Conservation (phyloP, 2,329 filamentous ascomycete species). For the Penicillium sp. region DNA sequence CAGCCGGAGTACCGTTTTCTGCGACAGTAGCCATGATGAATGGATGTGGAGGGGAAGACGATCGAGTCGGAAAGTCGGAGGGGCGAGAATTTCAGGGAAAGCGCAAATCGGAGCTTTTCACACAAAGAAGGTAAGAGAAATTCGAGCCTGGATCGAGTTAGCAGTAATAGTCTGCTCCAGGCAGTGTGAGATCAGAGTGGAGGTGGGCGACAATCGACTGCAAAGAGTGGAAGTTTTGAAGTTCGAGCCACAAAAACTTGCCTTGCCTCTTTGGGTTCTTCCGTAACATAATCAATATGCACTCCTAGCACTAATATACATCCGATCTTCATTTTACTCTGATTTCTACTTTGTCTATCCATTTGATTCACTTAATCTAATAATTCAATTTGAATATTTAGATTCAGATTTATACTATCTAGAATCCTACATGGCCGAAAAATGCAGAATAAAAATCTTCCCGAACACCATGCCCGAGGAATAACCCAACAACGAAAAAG, state of each 20-base stretch:
- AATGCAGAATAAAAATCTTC: not conserved
- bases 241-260: constrained; percentile 27
- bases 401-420: not conserved
- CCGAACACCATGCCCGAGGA: not conserved
- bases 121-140: constrained; percentile 10
- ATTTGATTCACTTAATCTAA: not conserved
- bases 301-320: not conserved
- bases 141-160: constrained; percentile 5
- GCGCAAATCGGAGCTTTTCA: constrained; percentile 24
- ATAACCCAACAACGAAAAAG: constrained; percentile 5
- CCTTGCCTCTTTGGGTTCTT: constrained; percentile 27
- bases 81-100: constrained; percentile 26
- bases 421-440: not conserved
- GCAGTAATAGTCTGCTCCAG: constrained; percentile 38
- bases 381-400: not conserved
- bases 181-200: constrained; percentile 33
- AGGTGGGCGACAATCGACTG: constrained; percentile 21
- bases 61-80: constrained; percentile 15
- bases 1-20: constrained; percentile 37
- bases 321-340: not conserved
- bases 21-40: constrained; percentile 40
- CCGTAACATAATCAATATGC: constrained; percentile 20
- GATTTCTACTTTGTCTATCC: not conserved
- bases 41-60: constrained; percentile 12
- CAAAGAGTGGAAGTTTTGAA: constrained; percentile 34